Evolutionary conservation across 306 rosid species (phyloP), one percentile per base, ranked within the genome.

Genomic region (Vigna trinervia): DNA sequence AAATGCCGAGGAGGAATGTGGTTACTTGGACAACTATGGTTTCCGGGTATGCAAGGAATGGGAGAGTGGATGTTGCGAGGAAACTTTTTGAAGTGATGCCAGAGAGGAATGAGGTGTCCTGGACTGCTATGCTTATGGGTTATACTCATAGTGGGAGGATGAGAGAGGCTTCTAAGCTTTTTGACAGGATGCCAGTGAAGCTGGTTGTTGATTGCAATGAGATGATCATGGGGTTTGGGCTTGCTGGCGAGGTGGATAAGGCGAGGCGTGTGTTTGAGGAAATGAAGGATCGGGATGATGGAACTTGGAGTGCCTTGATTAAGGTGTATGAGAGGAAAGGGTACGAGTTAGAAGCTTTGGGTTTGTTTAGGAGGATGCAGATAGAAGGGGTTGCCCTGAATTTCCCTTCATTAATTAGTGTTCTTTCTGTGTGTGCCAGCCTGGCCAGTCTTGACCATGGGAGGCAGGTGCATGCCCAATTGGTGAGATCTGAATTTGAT

Each of bases 71-170:
- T 69, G 71, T 87, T 46, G 91, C 88, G 9, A 80, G 91, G 79
- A 87, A 87, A 76, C 87, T 85, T 69, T 87, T 87, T 53, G 88
- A 87, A 52, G 88, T 87, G 69, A 87, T 87, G 91, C 89, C 87
- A 0, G 85, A 66, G 76, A 82, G 65, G 77, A 83, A 85, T 80
- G 91, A 85, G 78, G 89, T 87, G 78, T 80, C 91, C 53, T 85
- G 91, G 91, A 85, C 88, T 0, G 88, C 78, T 6, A 87, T 87
- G 91, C 85, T 85, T 11, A 85, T 74, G 82, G 91, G 91, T 51
- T 85, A 87, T 69, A 80, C 85, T 65, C 84, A 78, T 15, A 74
- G 76, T 71, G 84, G 85, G 78, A 78, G 88, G 78, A 80, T 87
- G 53, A 48, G n/a, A 54, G 93, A 89, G 83, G 90, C 90, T 76